Conservation (phyloP, 2,329 filamentous ascomycete genomes). For the Botrytis aclada region DNA sequence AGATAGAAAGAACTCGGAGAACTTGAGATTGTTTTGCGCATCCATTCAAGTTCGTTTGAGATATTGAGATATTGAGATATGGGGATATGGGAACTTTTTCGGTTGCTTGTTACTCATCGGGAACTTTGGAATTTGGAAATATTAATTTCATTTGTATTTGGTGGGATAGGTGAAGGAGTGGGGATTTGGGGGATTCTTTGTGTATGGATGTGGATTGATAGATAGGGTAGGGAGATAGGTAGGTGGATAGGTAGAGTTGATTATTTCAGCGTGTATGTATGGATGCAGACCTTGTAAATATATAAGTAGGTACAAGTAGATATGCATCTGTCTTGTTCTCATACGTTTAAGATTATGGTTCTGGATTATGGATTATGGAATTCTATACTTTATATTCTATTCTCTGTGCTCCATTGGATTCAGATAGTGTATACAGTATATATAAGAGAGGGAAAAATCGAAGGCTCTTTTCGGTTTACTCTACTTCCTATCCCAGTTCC, state of each 20-base stretch:
- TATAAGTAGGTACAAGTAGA: too few species aligned
- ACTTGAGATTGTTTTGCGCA: neutral
- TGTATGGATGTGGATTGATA: too few species aligned
- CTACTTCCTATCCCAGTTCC: too few species aligned
- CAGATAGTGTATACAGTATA: neutral
- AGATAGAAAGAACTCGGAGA: too few species aligned
- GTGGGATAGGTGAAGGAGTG: neutral
- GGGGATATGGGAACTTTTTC: neutral
- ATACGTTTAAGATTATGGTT: too few species aligned
- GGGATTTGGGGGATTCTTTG: neutral
- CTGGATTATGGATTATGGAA: too few species aligned
- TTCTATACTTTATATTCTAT: too few species aligned
- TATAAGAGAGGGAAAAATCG: neutral
- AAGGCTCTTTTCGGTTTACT: neutral
- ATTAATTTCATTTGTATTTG: neutral
- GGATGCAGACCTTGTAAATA: neutral
- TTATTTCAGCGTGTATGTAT: too few species aligned
- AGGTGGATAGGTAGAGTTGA: too few species aligned
- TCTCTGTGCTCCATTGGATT: too few species aligned
- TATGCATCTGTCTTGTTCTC: neutral
- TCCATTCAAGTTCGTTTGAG: neutral
- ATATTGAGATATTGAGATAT: neutral
- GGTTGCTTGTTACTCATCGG: too few species aligned
- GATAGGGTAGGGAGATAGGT: too few species aligned
- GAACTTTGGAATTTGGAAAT: neutral